Evolutionary conservation across 164 flowering plant species (phyloP).

Genomic region (Echeveria elegans): DNA sequence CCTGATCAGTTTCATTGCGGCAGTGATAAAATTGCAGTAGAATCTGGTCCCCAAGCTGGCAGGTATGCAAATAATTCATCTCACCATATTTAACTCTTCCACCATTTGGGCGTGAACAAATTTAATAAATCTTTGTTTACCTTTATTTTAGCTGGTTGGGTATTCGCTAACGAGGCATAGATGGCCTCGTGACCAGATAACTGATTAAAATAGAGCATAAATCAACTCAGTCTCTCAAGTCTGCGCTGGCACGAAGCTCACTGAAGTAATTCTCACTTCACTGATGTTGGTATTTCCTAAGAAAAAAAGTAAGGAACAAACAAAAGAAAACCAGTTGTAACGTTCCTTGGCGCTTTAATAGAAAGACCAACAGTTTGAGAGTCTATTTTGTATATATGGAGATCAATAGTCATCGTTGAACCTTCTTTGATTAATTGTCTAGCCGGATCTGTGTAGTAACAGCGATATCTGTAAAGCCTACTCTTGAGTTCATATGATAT

Average conservation of each 20-base stretch:
- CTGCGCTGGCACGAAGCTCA: not conserved
- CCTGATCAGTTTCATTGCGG: slow-evolving; percentile 28
- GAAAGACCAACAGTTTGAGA: not conserved
- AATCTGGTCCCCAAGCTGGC: slow-evolving; percentile 1
- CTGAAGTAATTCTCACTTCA: not conserved
- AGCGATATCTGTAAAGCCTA: not conserved
- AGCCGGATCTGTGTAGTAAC: not conserved
- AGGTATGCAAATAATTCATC: not conserved
- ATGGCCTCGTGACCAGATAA: not conserved
- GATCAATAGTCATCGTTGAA: not conserved
- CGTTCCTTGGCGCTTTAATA: too few species aligned
- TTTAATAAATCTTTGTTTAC: not conserved
- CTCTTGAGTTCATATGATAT: not conserved
- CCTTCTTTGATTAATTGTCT: not conserved
- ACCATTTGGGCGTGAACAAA: not conserved
- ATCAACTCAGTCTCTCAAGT: not conserved
- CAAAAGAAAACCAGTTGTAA: not conserved
- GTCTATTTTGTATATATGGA: not conserved
- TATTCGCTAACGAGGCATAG: slow-evolving; percentile 23
- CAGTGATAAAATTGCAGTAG: slow-evolving; percentile 14
- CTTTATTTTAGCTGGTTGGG: slow-evolving; percentile 33
- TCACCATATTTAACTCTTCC: not conserved
- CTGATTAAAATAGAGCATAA: not conserved
- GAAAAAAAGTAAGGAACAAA: not conserved
- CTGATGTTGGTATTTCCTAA: too few species aligned